A percentile compares a stretch with the other conserved stretches of the same genome.
These are phyloP conservation scores for Eimeria falciformis DNA, from an alignment of 169 alveolate species.

Conservation along the genomic window DNA sequence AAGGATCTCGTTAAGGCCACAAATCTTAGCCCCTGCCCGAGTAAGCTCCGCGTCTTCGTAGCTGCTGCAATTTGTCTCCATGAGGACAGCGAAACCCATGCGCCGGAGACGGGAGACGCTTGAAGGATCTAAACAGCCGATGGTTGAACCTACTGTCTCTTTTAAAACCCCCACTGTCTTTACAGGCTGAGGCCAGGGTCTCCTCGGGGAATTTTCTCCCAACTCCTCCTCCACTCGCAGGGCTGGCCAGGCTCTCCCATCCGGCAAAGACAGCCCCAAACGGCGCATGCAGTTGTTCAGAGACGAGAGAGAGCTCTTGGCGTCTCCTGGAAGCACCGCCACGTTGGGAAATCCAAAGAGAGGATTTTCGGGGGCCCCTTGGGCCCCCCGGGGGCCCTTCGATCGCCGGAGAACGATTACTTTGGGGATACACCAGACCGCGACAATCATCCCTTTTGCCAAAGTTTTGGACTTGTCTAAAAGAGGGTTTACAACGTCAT, in stretches of 20 bases:
- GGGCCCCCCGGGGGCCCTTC: conserved; percentile 91
- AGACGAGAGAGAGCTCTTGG: conserved; percentile 83
- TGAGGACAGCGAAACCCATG: neutral
- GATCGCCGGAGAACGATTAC: conserved; percentile 90
- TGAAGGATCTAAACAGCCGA: conserved; percentile 11
- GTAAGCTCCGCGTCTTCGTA: neutral
- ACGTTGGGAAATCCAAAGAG: conserved; percentile 87
- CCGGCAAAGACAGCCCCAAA: neutral
- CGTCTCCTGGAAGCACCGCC: conserved; percentile 90
- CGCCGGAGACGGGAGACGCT: neutral
- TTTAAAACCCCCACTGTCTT: neutral
- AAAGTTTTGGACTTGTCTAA: conserved; percentile 86
- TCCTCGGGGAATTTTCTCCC: neutral
- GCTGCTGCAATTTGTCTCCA: neutral
- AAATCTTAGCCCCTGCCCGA: neutral
- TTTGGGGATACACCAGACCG: conserved; percentile 90
- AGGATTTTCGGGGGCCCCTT: conserved; percentile 93
- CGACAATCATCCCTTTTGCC: conserved; percentile 93
- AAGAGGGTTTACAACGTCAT: conserved; percentile 93
- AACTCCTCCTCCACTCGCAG: neutral
- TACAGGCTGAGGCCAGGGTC: neutral
- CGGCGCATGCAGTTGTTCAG: conserved; percentile 76
- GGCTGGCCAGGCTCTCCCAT: neutral
- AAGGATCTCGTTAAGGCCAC: neutral
- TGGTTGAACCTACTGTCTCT: neutral